Conservation (phyloP, 805 yeast species). For the Lachancea mirantina region DNA sequence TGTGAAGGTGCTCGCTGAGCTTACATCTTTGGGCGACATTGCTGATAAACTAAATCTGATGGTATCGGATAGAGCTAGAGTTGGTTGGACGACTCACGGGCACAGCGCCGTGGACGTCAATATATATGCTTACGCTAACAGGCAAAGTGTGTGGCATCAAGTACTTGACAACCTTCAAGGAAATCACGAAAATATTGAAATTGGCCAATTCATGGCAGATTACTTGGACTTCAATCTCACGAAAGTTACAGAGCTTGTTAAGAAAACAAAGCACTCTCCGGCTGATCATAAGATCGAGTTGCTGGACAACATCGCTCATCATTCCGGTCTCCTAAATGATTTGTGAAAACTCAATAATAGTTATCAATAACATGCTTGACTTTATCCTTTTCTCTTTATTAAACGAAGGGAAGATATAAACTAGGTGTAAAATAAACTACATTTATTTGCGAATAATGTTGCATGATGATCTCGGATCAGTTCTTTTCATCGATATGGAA, state of each 20-base stretch:
- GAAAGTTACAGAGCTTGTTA: conserved; percentile 42
- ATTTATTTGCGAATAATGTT: too few relatives aligned
- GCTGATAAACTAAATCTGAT: conserved; percentile 55
- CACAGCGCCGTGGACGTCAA: conserved; percentile 95
- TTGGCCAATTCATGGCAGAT: conserved; percentile 65
- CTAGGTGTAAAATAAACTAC: background rate
- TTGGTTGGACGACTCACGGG: conserved; percentile 97
- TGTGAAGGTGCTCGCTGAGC: conserved; percentile 35
- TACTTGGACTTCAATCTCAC: conserved; percentile 42
- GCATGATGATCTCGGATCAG: too few relatives aligned
- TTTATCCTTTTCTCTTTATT: background rate
- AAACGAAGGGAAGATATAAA: background rate
- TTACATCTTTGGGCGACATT: conserved; percentile 23
- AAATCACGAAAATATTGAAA: conserved; percentile 79
- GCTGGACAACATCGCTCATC: too few relatives aligned
- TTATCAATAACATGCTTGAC: too few relatives aligned
- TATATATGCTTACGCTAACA: conserved; percentile 72
- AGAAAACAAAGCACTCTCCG: conserved; percentile 45
- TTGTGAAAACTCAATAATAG: too few relatives aligned
- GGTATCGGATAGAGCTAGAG: conserved; percentile 73
- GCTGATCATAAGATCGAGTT: background rate
- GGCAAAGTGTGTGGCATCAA: conserved; percentile 35
- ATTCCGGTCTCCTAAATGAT: too few relatives aligned
- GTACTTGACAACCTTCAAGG: conserved; percentile 53
- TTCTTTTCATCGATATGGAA: conserved; percentile 76